These are phyloP conservation scores for Copromyces sp. DNA, from an alignment of 495 filamentous ascomycete species.

Conservation along the genomic window DNA sequence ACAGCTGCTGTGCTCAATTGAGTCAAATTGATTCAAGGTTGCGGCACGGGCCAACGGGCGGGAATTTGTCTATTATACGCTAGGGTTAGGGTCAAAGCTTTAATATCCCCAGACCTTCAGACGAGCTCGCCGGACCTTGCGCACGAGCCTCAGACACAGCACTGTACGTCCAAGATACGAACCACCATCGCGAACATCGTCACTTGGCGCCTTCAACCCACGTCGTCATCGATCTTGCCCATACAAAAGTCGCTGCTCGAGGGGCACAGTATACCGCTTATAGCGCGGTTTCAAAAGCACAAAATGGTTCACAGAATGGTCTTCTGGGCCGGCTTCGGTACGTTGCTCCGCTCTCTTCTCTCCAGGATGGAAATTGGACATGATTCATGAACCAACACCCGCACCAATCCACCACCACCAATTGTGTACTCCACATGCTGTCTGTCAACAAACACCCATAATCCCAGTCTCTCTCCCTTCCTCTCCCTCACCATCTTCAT, in stretches of 20 bases:
- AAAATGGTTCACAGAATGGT: conserved; percentile 63
- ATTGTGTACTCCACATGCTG: background rate
- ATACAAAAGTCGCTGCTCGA: background rate
- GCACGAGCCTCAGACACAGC: background rate
- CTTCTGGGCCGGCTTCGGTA: conserved; percentile 98
- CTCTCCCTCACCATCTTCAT: background rate
- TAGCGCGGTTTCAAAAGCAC: conserved; percentile 1
- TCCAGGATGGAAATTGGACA: conserved; percentile 1
- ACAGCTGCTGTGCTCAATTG: background rate
- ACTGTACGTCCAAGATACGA: background rate
- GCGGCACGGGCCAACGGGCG: background rate
- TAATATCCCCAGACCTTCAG: background rate
- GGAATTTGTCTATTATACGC: background rate
- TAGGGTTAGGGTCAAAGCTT: background rate
- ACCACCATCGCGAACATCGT: background rate
- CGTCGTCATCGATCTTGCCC: background rate
- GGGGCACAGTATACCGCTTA: background rate
- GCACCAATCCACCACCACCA: background rate
- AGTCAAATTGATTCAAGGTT: background rate
- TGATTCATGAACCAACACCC: background rate
- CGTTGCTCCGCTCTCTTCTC: conserved; percentile 18
- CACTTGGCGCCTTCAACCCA: background rate
- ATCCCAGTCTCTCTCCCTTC: background rate
- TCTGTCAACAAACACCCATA: background rate
- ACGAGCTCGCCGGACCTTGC: background rate